These are phyloP conservation scores for Penstemon barbatus DNA, from an alignment of 257 asterid genomes.

Conservation along the genomic window DNA sequence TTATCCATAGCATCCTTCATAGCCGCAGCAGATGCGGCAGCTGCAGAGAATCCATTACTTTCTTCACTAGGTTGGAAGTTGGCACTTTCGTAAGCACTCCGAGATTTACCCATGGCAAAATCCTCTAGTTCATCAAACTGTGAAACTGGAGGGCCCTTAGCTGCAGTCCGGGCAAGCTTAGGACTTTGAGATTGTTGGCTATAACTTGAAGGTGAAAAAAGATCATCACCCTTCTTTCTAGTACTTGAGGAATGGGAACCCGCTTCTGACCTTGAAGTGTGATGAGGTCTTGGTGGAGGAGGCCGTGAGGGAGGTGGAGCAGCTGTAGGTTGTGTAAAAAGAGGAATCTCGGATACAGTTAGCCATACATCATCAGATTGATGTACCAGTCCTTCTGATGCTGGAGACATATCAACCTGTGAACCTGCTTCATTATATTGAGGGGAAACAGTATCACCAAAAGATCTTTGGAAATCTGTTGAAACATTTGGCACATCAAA, in stretches of 20 bases:
- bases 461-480: conserved; percentile 52
- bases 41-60: conserved; percentile 67
- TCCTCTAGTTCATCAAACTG: conserved; percentile 91
- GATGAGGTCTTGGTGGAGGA: conserved; percentile 88
- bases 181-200: conserved; percentile 57
- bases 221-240: conserved; percentile 59
- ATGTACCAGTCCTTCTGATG: conserved; percentile 54
- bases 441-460: conserved; percentile 59
- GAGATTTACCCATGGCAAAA: conserved; percentile 71
- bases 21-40: conserved; percentile 97
- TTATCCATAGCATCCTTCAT: conserved; percentile 99
- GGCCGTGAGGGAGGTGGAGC: conserved; percentile 99
- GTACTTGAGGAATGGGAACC: conserved; percentile 54
- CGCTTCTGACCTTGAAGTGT: conserved; percentile 46
- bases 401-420: conserved; percentile 50
- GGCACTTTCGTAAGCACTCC: conserved; percentile 46
- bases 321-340: conserved; percentile 77
- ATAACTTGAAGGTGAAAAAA: conserved; percentile 55
- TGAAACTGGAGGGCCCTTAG: conserved; percentile 61
- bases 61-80: conserved; percentile 53
- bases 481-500: conserved; percentile 72
- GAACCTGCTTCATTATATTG: conserved; percentile 52
- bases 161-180: conserved; percentile 46
- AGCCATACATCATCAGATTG: conserved; percentile 80
- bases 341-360: conserved; percentile 90